Evolutionary conservation across 805 yeast genomes (phyloP).

Genomic region (Yarrowia yakushimensis): DNA sequence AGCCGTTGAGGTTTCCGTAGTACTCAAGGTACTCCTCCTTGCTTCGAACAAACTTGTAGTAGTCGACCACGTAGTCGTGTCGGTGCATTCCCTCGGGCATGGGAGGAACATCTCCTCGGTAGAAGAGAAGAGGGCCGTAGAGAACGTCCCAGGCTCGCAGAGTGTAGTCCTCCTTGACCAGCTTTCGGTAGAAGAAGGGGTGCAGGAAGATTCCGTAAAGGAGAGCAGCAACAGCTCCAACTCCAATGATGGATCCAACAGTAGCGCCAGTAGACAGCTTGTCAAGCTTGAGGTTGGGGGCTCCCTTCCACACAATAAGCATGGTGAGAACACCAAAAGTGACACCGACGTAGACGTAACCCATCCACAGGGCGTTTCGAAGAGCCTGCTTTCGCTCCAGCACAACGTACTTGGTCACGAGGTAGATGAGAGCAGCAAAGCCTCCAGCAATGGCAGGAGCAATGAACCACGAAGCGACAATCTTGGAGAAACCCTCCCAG

Average conservation of each 20-base stretch:
- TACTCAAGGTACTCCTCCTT: constrained; percentile 24
- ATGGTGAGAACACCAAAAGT: constrained; percentile 64
- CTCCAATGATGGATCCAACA: constrained; percentile 60
- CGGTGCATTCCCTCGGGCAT: constrained; percentile 49
- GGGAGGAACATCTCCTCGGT: constrained; percentile 60
- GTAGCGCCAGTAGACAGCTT: constrained; percentile 52
- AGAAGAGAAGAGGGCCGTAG: constrained; percentile 60
- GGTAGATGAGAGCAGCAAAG: constrained; percentile 56
- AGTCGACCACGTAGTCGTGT: constrained; percentile 51
- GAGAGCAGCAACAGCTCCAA: constrained; percentile 53
- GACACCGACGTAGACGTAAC: constrained; percentile 58
- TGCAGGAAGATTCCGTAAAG: constrained; percentile 52
- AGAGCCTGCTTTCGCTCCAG: constrained; percentile 56
- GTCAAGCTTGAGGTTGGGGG: constrained; percentile 60
- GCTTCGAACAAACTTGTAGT: constrained; percentile 42
- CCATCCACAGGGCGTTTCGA: constrained; percentile 53
- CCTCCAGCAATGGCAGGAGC: constrained; percentile 69
- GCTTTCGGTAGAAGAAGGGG: constrained; percentile 61
- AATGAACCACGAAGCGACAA: constrained; percentile 76
- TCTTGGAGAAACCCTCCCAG: constrained; percentile 60
- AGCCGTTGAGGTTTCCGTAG: constrained; percentile 18
- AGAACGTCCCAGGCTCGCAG: constrained; percentile 53
- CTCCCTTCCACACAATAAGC: constrained; percentile 79
- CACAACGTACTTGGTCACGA: constrained; percentile 56
- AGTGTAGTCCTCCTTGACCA: constrained; percentile 64